Evolutionary conservation across 1,139 yeast genomes (phyloP), one percentile per base, ranked within the genome.

Genomic region (Pichia sorboxylosa): DNA sequence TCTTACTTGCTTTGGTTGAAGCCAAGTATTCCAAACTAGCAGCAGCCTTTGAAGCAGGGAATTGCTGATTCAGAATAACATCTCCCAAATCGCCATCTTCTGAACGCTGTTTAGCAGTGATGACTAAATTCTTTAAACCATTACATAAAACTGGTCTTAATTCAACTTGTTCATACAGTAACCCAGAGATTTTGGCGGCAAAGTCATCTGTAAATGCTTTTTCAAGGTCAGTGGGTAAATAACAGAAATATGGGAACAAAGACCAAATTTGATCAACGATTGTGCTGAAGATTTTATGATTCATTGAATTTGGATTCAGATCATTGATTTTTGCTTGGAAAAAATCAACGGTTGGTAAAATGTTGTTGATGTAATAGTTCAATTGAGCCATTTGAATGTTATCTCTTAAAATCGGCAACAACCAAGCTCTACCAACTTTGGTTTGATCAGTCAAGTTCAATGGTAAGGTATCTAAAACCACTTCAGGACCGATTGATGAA

Each of bases 241-340:
- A 92, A 52, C 93, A 80, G 56, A 85, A 90, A 44, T 76, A 80
- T 13, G 98, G 96, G 39, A 90, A 62, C 40, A 87, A 64, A 2
- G 94, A 75, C 96, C 97, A 87, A 31, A 85, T 66, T 63, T 90
- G 99, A 51, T 83, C 94, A 29, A 81, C 62, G 33, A 90, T 72
- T 1, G 97, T 87, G 47, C 73, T 70, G 51, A 80, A 81, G 34
- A 87, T 72, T 55, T 84, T 87, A 38, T 62, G 59, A 50, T 81
- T 80, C 44, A 79, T 64, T 2, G 85, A 73, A 32, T 71, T 72
- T 33, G 65, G 59, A 20, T 65, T 57, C 11, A 7, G 8, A n/a
- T 57, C 52, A 2, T 47, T 48, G 29, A 72, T 59, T 42, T 69
- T 69, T 4, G 56, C 55, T 35, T 60, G 65, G 43, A 87, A 81